These are phyloP conservation scores for Cercospora sesami DNA, from an alignment of 2,329 filamentous ascomycete genomes.

Conservation along the genomic window DNA sequence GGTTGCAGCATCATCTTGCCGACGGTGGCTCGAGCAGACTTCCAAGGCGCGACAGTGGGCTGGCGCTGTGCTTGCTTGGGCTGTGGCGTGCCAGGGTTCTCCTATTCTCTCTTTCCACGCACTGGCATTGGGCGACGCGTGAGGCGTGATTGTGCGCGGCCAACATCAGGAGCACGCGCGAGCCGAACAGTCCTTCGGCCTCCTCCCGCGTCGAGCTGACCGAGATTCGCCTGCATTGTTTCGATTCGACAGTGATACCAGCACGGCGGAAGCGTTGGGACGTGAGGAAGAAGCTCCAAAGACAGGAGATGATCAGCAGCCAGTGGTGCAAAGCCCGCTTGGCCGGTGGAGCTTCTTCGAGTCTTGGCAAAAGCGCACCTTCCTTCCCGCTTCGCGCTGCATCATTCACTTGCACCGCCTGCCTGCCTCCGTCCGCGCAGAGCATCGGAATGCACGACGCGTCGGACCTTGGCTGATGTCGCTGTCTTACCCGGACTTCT, in stretches of 20 bases:
- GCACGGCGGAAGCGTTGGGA: not conserved
- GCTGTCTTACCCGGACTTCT: not conserved
- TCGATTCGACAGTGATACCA: no score
- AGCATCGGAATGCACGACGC: not conserved
- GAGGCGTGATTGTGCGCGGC: not conserved
- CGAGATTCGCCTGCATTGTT: not conserved
- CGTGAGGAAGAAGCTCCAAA: not conserved
- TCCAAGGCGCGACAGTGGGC: not conserved
- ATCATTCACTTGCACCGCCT: no score
- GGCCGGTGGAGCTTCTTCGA: no score
- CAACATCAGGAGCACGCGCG: not conserved
- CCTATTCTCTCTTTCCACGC: not conserved
- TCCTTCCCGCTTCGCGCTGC: no score
- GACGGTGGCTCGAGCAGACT: not conserved
- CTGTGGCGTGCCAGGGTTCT: not conserved
- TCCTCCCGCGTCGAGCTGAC: not conserved
- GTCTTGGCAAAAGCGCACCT: no score
- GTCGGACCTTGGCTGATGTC: not conserved
- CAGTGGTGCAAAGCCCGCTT: not conserved
- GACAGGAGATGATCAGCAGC: not conserved
- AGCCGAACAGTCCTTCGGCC: not conserved
- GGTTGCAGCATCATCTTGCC: constrained; percentile 7
- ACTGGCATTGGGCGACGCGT: not conserved
- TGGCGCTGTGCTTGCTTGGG: constrained; percentile 10
- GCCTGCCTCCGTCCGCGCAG: no score